Evolutionary conservation across 2,329 filamentous ascomycete species (phyloP), one percentile per base, ranked within the genome.

Genomic region (Karstenula rhodostoma): DNA sequence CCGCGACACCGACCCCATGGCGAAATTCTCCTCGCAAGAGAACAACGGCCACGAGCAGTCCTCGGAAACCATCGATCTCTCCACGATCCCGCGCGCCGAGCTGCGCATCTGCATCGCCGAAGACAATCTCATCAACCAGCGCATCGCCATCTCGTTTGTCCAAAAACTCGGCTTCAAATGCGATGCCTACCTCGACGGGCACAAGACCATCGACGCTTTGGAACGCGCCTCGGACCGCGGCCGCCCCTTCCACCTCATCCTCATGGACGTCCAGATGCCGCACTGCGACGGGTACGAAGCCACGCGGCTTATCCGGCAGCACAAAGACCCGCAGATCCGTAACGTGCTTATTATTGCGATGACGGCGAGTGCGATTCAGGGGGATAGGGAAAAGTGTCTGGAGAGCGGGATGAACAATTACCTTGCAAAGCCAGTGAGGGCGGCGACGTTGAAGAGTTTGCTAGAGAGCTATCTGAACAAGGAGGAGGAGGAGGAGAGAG

Each of bases 201-300:
- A 90, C 63, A 92, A 94, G 78, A 93, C 94, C 0, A 90, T 97
- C 15, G 91, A 96, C 70, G 94, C 92, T 0, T 81, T 97, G n/a
- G 88, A 90, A 9, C 82, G 86, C 53, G 90, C 89, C 63, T 90
- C 90, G 3, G 83, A 81, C 47, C 89, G 91, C 63, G 90, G 89
- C 1, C 83, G 83, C 9, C 94, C 93, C 0, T 97, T 96, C 79
- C 93, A 97, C 71, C 85, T 97, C 33, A 90, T 96, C 43, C 85
- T 97, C 47, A 97, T 97, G 94, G 94, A 97, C 75, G 93, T 96
- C 3, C 93, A 97, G 79, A 97, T 97, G 94, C 94, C 94, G 0
- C 88, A 96, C 3, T 86, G 96, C 9, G 94, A 97, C 75, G 94
- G 94, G 6, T 97, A 97, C 74, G 91, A 96, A 77, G 93, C 94